Percentiles rank a stretch among this genome's conserved stretches.
These are phyloP conservation scores for Eimeria sp. DNA, from an alignment of 169 alveolate genomes.

Conservation along the genomic window DNA sequence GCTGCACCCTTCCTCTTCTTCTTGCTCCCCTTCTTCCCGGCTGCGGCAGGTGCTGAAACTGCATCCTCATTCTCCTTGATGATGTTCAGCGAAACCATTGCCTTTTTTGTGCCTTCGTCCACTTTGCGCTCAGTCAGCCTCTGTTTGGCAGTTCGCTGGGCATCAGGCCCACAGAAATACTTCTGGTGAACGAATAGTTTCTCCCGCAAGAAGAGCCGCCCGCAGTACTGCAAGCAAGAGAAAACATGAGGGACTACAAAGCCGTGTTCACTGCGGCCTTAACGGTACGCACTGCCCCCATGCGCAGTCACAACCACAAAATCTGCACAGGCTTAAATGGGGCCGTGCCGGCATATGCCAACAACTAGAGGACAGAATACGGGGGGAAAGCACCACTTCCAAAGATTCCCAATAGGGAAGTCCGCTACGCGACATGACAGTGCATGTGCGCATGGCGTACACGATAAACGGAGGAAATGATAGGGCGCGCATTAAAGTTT, in stretches of 20 bases:
- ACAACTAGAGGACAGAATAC: neutral
- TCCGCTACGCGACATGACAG: neutral
- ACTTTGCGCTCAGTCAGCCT: constrained; percentile 89
- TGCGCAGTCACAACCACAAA: neutral
- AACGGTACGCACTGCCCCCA: neutral
- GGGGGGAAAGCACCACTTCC: neutral
- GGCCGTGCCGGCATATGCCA: neutral
- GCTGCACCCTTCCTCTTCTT: constrained; percentile 72
- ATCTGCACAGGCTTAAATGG: neutral
- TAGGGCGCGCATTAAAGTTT: neutral
- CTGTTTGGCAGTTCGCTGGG: constrained; percentile 93
- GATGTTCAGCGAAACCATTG: constrained; percentile 89
- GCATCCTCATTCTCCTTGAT: constrained; percentile 45
- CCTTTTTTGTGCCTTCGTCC: constrained; percentile 85
- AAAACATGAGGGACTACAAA: neutral
- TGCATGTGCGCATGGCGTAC: neutral
- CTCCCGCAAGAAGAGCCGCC: constrained; percentile 90
- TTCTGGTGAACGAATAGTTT: constrained; percentile 90
- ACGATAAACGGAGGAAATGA: neutral
- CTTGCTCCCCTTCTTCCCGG: constrained; percentile 55
- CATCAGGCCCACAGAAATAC: constrained; percentile 96
- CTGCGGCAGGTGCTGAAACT: neutral
- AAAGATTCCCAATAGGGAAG: neutral
- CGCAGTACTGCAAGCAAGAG: constrained; percentile 89
- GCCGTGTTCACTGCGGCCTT: neutral